Conservation (phyloP, 208 protist genomes). For the Trypanosoma mega region DNA sequence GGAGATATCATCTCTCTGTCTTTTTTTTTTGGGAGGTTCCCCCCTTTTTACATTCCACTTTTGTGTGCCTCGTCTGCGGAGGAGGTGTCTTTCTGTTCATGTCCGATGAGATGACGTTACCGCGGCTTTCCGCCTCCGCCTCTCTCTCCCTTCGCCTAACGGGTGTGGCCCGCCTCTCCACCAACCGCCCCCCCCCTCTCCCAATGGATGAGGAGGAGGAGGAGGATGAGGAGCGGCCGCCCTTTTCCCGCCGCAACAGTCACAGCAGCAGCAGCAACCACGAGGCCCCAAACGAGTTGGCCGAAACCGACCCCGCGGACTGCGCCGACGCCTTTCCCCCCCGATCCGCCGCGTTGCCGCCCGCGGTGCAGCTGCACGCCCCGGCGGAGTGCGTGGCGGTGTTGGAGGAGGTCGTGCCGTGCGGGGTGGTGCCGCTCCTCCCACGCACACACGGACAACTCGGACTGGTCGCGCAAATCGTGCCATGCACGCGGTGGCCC, state of each 20-base stretch:
- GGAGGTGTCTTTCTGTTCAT: too few relatives aligned
- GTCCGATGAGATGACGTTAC: not conserved
- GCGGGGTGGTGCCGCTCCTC: slow-evolving; percentile 52
- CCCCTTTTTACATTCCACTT: too few relatives aligned
- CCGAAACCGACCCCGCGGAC: not conserved
- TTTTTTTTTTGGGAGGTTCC: too few relatives aligned
- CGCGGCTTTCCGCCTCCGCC: slow-evolving; percentile 5
- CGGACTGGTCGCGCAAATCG: slow-evolving; percentile 58
- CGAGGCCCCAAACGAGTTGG: not conserved
- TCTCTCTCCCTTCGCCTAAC: slow-evolving; percentile 16
- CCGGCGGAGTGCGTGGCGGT: slow-evolving; percentile 25
- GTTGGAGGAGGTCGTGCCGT: slow-evolving; percentile 67
- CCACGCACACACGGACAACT: slow-evolving; percentile 53
- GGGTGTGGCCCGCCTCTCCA: slow-evolving; percentile 4
- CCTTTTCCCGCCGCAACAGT: not conserved
- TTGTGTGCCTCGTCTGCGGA: too few relatives aligned
- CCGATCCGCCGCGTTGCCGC: not conserved
- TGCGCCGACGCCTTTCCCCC: too few relatives aligned
- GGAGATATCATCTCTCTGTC: too few relatives aligned
- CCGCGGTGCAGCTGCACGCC: not conserved
- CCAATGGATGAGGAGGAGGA: not conserved
- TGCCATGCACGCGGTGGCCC: slow-evolving; percentile 44
- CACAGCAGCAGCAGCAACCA: not conserved
- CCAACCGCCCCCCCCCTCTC: not conserved
- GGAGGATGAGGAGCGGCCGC: not conserved